Conservation (phyloP, 2,329 filamentous ascomycete species). For the Sporothrix brunneoviolacea region DNA sequence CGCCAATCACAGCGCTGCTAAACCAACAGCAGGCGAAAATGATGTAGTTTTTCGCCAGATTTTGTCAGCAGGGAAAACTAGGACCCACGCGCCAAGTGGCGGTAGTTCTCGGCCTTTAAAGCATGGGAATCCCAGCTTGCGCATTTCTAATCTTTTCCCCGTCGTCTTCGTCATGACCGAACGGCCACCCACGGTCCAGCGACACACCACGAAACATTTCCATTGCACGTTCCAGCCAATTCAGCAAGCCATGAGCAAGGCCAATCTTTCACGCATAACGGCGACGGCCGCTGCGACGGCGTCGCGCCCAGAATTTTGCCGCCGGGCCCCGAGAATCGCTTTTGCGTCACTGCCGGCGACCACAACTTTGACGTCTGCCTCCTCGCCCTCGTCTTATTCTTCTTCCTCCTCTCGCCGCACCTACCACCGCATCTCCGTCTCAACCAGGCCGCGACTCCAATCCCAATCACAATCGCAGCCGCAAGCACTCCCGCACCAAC, state of each 20-base stretch:
- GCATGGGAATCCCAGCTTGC: conserved; percentile 2
- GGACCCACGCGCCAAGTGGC: not conserved
- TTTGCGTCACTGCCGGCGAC: conserved; percentile 10
- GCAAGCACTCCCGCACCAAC: too few relatives aligned
- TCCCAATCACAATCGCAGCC: conserved; percentile 21
- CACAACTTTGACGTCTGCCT: not conserved
- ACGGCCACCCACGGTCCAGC: too few relatives aligned
- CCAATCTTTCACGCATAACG: conserved; percentile 18
- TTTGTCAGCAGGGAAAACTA: not conserved
- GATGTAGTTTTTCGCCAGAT: conserved; percentile 3
- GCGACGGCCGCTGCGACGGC: conserved; percentile 17
- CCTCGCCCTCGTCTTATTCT: not conserved
- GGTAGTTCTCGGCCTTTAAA: conserved; percentile 13
- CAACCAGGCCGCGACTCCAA: conserved; percentile 21
- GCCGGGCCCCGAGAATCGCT: conserved; percentile 11
- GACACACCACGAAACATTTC: too few relatives aligned
- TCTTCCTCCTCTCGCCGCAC: not conserved
- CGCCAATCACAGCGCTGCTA: conserved; percentile 13
- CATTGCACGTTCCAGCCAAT: not conserved
- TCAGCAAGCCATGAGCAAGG: conserved; percentile 21
- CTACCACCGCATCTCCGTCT: conserved; percentile 7
- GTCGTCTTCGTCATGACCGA: too few relatives aligned
- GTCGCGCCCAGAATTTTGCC: conserved; percentile 17
- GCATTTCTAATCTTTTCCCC: conserved; percentile 10
- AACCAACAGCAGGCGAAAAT: conserved; percentile 2